Conservation (phyloP, 257 asterid genomes). For the Penstemon newberryi region DNA sequence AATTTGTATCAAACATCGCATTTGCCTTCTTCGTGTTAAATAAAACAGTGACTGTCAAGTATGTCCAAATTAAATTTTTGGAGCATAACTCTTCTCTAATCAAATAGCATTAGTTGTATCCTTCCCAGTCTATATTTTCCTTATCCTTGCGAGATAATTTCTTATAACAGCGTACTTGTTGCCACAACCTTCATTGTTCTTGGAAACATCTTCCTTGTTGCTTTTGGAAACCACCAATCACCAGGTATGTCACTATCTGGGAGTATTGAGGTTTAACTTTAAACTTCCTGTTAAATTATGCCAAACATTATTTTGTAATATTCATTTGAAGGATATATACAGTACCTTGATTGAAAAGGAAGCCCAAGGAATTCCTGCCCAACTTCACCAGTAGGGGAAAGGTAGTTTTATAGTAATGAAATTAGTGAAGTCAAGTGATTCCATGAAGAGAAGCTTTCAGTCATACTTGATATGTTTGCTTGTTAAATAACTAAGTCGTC, state of each 20-base stretch:
- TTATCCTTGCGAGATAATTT: slow-evolving; percentile 23
- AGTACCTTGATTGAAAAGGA: neutral
- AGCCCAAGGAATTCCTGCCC: neutral
- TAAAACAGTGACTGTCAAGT: slow-evolving; percentile 85
- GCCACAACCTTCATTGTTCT: slow-evolving; percentile 96
- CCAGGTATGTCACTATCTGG: slow-evolving; percentile 63
- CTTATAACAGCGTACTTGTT: slow-evolving; percentile 64
- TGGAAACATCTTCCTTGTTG: slow-evolving; percentile 95
- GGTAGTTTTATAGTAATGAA: neutral
- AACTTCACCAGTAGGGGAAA: neutral
- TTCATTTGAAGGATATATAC: slow-evolving; percentile 5
- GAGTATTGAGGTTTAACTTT: slow-evolving; percentile 20
- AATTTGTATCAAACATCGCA: slow-evolving; percentile 89
- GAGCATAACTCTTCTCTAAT: slow-evolving; percentile 27
- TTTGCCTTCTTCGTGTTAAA: slow-evolving; percentile 83
- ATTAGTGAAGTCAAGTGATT: neutral
- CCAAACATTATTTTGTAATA: neutral
- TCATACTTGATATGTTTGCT: too few species aligned
- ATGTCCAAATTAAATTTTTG: slow-evolving; percentile 37
- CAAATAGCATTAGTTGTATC: slow-evolving; percentile 18
- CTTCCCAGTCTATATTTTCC: slow-evolving; percentile 16
- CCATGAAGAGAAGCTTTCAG: too few species aligned
- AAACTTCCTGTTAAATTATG: slow-evolving; percentile 16
- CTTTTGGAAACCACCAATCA: slow-evolving; percentile 98
- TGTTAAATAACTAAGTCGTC: too few species aligned